Base-by-base conservation (phyloP, 208 protist species). In the Leishmania mexicana region DNA sequence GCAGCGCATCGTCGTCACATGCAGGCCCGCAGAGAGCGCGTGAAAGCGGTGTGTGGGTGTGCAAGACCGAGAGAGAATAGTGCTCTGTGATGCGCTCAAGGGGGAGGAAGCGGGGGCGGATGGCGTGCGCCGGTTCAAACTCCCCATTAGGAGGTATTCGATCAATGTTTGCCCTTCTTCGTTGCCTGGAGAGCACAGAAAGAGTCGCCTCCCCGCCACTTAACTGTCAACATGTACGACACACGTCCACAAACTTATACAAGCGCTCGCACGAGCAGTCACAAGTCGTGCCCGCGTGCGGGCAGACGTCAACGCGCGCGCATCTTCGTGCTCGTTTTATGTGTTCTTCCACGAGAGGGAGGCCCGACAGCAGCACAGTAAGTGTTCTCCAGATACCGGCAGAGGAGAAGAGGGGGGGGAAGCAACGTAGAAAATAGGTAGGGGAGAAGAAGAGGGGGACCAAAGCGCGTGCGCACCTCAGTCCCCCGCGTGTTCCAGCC, bases 261-360 rank as follows among this genome's bases (percentile, higher is more conserved):
- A 42, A 10, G 10, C 49, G 17, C 49, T 21, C 47, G 10, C n/a
- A 40, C 51, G n/a, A 51, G 19, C 72, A 42, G n/a, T 28, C 31
- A 15, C 21, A 35, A 17, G 15, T 58, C 13, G n/a, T 3, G 51
- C 28, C 5, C 51, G n/a, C 47, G 31, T 28, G 4, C 45, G n/a
- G 45, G 11, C 28, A 3, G 19, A 19, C 21, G 47, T 13, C 40
- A 28, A 71, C 24, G 31, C 21, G 40, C 40, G 10, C 38, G 65
- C 65, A 40, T 7, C 49, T 24, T 51, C 8, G 10, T 17, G 24
- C 17, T 13, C 24, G 5, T 11, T 71, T 71, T 38, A 15, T 74
- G 7, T 35, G 15, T 35, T 93, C 90, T 93, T 45, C 88, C 90
- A 93, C 88, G 74, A 90, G 84, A 91, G 87, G 90, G 90, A 93